Evolutionary conservation across 164 flowering plant species (phyloP).

Genomic region (Vitis riparia): DNA sequence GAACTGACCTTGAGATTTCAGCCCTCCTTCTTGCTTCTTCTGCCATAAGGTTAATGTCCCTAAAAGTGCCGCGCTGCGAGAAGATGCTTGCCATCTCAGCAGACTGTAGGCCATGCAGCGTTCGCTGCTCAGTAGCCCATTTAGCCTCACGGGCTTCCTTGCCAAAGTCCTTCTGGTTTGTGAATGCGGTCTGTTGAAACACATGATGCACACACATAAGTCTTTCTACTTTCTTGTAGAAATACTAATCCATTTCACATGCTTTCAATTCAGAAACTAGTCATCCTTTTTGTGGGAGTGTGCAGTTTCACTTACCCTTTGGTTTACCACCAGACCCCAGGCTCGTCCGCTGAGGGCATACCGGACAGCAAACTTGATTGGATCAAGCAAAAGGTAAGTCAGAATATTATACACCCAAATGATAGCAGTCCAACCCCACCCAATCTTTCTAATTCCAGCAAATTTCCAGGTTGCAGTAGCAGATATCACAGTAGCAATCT

Average conservation of each 20-base stretch:
- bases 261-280: neutral
- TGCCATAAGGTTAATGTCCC: slow-evolving; percentile 64
- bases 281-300: neutral
- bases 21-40: slow-evolving; percentile 84
- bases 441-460: slow-evolving; percentile 48
- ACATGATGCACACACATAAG: neutral
- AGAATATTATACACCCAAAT: slow-evolving; percentile 59
- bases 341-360: slow-evolving; percentile 64
- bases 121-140: slow-evolving; percentile 71
- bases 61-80: slow-evolving; percentile 33
- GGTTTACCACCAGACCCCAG: slow-evolving; percentile 45
- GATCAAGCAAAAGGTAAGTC: slow-evolving; percentile 55
- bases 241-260: too few species aligned
- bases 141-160: slow-evolving; percentile 70
- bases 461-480: slow-evolving; percentile 33
- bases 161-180: slow-evolving; percentile 63
- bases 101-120: slow-evolving; percentile 62
- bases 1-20: slow-evolving; percentile 68
- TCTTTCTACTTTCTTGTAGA: too few species aligned
- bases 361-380: slow-evolving; percentile 52
- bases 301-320: slow-evolving; percentile 39
- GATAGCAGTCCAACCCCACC: slow-evolving; percentile 64
- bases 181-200: slow-evolving; percentile 62
- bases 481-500: slow-evolving; percentile 61
- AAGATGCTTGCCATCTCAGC: slow-evolving; percentile 28